Evolutionary conservation across 257 asterid species (phyloP).

Genomic region (Primulina tabacum): DNA sequence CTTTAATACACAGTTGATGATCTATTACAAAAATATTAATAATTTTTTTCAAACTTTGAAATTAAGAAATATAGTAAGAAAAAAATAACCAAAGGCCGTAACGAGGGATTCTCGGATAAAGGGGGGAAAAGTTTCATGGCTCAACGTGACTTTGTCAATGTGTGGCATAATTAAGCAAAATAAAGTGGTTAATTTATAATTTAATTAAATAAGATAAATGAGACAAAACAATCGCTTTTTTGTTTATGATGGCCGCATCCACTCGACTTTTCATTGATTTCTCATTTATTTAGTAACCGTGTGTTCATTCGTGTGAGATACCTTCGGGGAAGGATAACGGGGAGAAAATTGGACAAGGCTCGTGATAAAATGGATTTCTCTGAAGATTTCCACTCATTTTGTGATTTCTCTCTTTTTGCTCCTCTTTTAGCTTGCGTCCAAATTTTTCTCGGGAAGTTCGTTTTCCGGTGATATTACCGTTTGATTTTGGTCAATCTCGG

Average conservation of each 20-base stretch:
- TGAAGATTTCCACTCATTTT: slow-evolving; percentile 1
- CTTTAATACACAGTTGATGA: too few species aligned
- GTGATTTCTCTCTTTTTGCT: not conserved
- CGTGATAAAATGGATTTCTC: slow-evolving; percentile 26
- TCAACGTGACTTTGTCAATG: not conserved
- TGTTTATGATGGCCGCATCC: slow-evolving; percentile 3
- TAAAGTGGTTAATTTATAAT: not conserved
- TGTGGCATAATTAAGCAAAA: not conserved
- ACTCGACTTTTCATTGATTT: not conserved
- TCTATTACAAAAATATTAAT: too few species aligned
- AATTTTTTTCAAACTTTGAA: too few species aligned
- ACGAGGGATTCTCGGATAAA: too few species aligned
- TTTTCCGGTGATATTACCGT: slow-evolving; percentile 23
- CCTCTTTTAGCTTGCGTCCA: not conserved
- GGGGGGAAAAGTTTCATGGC: too few species aligned
- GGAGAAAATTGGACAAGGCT: slow-evolving; percentile 25
- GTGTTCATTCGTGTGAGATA: slow-evolving; percentile 30
- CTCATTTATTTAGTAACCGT: slow-evolving; percentile 7
- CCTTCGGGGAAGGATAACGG: slow-evolving; percentile 17
- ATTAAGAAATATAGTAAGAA: too few species aligned
- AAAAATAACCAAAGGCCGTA: too few species aligned
- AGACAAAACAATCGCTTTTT: slow-evolving; percentile 1
- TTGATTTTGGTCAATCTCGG: slow-evolving; percentile 27
- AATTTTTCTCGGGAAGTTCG: slow-evolving; percentile 19
- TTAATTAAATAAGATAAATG: not conserved